Evolutionary conservation across 139 green algal species (phyloP), one percentile per base, ranked within the genome.

Genomic region (Chloropicon primus): DNA sequence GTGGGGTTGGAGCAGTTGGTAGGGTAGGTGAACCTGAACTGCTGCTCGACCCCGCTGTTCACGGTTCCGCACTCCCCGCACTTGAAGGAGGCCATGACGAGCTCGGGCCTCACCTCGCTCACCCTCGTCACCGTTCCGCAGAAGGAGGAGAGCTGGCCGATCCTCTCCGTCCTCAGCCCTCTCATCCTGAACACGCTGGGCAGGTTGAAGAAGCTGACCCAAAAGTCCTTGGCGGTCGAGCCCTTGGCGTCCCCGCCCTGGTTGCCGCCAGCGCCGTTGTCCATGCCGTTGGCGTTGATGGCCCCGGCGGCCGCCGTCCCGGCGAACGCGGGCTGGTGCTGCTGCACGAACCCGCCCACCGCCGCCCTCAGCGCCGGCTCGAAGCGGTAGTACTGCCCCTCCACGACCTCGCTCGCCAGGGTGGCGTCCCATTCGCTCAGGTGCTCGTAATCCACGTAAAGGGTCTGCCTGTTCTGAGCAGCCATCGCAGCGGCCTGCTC

Each of bases 1-100:
- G 88, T 88, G 5, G 84, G n/a, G 73, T 93, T 91, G 23, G 83
- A 83, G 87, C 96, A 99, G 72, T 97, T 90, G 25, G 91, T 76
- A 1, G 96, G 96, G 80, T 87, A 75, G 1, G 96, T 98, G 87
- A 92, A 97, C 80, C 95, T 96, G 86, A 97, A 99, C 80, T 99
- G 92, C 87, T 99, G 96, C 83, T 97, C 88, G 25, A 99, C 89
- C 71, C 92, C 84, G 2, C 27, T 74, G 17, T 91, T 79, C 26
- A 89, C 27, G 21, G 72, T 72, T 72, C 82, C 81, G 83, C 95
- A 99, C 26, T 92, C 82, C 71, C 88, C 75, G 86, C 95, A 99
- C 28, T 82, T 88, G 89, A 98, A 99, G 22, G 91, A 87, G 25
- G 87, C 96, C 28, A 90, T 85, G 79, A 92, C 93, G 53, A 99